These are phyloP conservation scores for Verticillium nonalfalfae DNA, from an alignment of 2,329 filamentous ascomycete species.

Conservation along the genomic window DNA sequence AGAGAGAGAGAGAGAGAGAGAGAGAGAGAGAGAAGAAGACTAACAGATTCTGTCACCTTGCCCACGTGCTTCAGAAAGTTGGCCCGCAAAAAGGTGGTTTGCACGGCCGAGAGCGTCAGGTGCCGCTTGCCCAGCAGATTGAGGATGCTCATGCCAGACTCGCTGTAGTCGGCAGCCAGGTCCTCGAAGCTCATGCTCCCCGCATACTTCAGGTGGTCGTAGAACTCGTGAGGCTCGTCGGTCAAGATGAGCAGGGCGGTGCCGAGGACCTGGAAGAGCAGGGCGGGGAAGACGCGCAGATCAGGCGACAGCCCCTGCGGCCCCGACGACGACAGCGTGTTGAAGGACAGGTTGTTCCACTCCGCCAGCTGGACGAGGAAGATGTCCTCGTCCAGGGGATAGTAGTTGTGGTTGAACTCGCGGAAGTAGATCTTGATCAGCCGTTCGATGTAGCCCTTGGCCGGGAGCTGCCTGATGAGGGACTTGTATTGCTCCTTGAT, in stretches of 20 bases:
- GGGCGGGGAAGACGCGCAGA: conserved; percentile 49
- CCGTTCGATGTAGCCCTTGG: conserved; percentile 45
- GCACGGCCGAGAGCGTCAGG: conserved; percentile 48
- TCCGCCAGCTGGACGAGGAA: conserved; percentile 44
- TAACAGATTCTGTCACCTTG: conserved; percentile 50
- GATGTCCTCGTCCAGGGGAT: conserved; percentile 44
- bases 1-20: no score
- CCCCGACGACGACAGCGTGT: conserved; percentile 39
- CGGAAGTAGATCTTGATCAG: conserved; percentile 48
- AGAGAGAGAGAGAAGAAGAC: no score
- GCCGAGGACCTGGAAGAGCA: conserved; percentile 54
- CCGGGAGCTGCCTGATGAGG: conserved; percentile 50
- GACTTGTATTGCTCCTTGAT: conserved; percentile 52
- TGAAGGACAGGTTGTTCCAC: conserved; percentile 50
- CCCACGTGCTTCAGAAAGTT: conserved; percentile 53
- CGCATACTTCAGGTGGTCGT: conserved; percentile 52
- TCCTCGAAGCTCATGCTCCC: conserved; percentile 55
- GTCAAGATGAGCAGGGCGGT: conserved; percentile 47
- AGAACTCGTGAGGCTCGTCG: conserved; percentile 36
- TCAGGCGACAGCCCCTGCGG: conserved; percentile 44
- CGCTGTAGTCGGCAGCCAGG: conserved; percentile 54
- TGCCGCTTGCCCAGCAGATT: conserved; percentile 50
- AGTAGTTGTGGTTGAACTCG: conserved; percentile 52
- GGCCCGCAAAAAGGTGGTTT: conserved; percentile 50
- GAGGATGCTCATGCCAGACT: conserved; percentile 47